phyloP scores from a whole-genome alignment of 1,284 basidiomycete genomes.

The Naganishia sp. region DNA sequence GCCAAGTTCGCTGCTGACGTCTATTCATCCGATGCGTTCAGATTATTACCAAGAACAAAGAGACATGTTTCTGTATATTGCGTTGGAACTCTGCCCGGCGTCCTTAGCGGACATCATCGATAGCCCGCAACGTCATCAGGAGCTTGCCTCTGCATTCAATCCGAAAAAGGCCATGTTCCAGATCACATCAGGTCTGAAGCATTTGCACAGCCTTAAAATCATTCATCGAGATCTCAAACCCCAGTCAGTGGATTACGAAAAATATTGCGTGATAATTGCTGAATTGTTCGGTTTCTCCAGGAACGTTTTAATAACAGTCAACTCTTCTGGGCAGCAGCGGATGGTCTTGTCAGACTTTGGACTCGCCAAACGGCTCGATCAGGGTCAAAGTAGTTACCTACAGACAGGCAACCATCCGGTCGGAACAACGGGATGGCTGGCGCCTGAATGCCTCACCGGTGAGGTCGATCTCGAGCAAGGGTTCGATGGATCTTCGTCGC shows the following conservation, averaged over 20 bases:
- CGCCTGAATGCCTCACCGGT: slow-evolving; percentile 86
- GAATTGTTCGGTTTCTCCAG: slow-evolving; percentile 34
- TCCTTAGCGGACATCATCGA: slow-evolving; percentile 93
- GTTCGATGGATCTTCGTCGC: slow-evolving; percentile 63
- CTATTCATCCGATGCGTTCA: slow-evolving; percentile 27
- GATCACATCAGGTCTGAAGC: slow-evolving; percentile 81
- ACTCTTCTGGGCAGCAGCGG: slow-evolving; percentile 66
- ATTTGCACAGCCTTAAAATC: slow-evolving; percentile 92
- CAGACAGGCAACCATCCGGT: slow-evolving; percentile 70
- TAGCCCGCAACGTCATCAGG: slow-evolving; percentile 62
- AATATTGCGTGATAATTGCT: background rate
- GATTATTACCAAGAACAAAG: slow-evolving; percentile 95
- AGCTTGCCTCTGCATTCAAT: slow-evolving; percentile 75
- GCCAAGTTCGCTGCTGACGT: slow-evolving; percentile 16
- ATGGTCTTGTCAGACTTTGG: slow-evolving; percentile 97
- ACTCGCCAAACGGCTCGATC: slow-evolving; percentile 84
- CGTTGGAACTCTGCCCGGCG: slow-evolving; percentile 92
- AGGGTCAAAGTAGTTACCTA: slow-evolving; percentile 91
- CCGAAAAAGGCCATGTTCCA: slow-evolving; percentile 85
- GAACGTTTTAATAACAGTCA: slow-evolving; percentile 86
- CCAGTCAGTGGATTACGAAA: slow-evolving; percentile 57
- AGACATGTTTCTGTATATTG: slow-evolving; percentile 93
- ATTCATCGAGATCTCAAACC: slow-evolving; percentile 98
- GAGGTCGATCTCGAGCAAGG: slow-evolving; percentile 85
- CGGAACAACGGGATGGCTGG: slow-evolving; percentile 90